Evolutionary conservation across 2,329 filamentous ascomycete genomes (phyloP), one percentile per base, ranked within the genome.

Genomic region (Fusarium cyanostomum): DNA sequence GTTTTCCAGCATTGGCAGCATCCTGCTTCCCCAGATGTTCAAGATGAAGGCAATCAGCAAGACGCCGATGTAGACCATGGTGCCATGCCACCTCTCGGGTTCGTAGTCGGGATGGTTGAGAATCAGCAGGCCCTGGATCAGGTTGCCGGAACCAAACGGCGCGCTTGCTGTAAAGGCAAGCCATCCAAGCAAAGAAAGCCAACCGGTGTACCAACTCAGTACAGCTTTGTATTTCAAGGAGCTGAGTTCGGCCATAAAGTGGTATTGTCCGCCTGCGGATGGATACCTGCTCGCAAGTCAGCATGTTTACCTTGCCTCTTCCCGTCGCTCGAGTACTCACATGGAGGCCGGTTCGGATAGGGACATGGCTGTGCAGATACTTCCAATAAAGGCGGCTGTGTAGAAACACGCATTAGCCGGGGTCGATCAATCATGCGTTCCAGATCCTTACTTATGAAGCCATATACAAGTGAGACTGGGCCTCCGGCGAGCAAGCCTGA

Each of bases 191-290:
- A 46, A 16, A 9, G 42, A 45, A 15, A 51, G 30, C n/a, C 44
- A 59, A 6, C 52, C 56, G 11, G 56, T 31, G 9, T 39, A 33
- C 45, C 15, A 49, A 2, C n/a, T 45, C 3, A 33, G 37, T 10
- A 44, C 2, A 5, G 52, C 30, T 27, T 44, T 43, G 13, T 43
- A 35, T 1, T 16, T 53, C 15, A 50, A 37, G 5, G 43, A 39
- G 11, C 11, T 48, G 5, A 57, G 12, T 27, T 33, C 37, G 8
- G 56, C 51, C 12, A 52, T 45, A 42, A 56, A 59, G 11, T 59
- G 46, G 18, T 59, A 59, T 15, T 59, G 56, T 2, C 56, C 56
- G 4, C 56, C 56, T 5, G 56, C 56, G 1, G 56, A 37, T 7
- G 50, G 30, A 8, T 45, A 30, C 8, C 50, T 52, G 8, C 8